Evolutionary conservation across 2,329 filamentous ascomycete species (phyloP), one percentile per base, ranked within the genome.

Genomic region (Tolypocladium endophyticum): DNA sequence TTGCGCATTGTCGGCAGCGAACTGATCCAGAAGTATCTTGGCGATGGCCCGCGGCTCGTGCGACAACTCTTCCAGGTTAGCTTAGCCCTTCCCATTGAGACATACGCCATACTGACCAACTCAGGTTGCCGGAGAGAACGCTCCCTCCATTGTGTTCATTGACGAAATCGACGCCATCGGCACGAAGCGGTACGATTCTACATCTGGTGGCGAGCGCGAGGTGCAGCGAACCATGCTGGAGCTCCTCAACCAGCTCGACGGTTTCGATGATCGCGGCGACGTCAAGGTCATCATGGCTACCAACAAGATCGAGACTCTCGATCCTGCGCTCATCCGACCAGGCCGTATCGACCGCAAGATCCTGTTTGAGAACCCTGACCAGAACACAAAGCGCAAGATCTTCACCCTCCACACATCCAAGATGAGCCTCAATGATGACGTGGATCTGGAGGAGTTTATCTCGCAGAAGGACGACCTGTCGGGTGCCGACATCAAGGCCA

Each of bases 231-330:
- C 94, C 56, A 99, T 99, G 94, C 79, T 99, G 75, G 94, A 99
- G 72, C 84, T 99, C 59, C 87, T 99, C 50, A 99, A 99, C 77
- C 94, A 99, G 79, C 87, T 99, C 11, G 94, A 99, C 73, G 94
- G 94, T 69, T 99, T 99, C 77, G 94, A 99, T 72, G 95, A 99
- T 75, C 90, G 94, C 62, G 95, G 94, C 67, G 94, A 99, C 72
- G 93, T 99, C 76, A 99, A 99, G 81, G 94, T 99, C 63, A 93
- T 99, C 74, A 97, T 99, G 92, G 95, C 94, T 16, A 99, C 94
- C 66, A 99, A 99, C 86, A 99, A 99, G 85, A 99, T 99, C 67
- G 95, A 99, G 67, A 96, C 91, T 4, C 82, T 99, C 35, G 95
- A 99, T 71, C 94, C 94, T 59, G 94, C 94, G 23, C 81, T 99